Evolutionary conservation across 2,329 filamentous ascomycete species (phyloP).

Genomic region (Paecilomyces variotii): DNA sequence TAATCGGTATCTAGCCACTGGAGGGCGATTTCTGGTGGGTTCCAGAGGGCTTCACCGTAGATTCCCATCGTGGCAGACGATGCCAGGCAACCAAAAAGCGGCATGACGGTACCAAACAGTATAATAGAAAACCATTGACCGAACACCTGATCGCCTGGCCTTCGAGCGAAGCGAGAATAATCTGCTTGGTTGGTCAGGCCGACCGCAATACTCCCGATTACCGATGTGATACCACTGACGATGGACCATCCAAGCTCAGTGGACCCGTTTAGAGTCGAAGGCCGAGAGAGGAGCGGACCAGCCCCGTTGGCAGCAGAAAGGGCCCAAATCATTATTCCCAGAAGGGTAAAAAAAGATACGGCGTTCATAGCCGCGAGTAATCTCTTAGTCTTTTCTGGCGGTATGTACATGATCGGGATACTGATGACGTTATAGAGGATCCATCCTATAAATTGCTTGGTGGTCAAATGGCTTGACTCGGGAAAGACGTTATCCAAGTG

Average conservation of each 20-base stretch:
- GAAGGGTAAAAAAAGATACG: slow-evolving; percentile 15
- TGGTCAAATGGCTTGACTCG: slow-evolving; percentile 25
- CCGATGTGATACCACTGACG: slow-evolving; percentile 32
- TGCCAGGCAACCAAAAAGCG: slow-evolving; percentile 32
- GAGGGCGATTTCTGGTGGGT: slow-evolving; percentile 35
- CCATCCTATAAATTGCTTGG: slow-evolving; percentile 27
- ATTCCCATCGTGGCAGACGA: slow-evolving; percentile 23
- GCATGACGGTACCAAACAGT: slow-evolving; percentile 32
- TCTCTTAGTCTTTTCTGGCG: slow-evolving; percentile 27
- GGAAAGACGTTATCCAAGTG: slow-evolving; percentile 28
- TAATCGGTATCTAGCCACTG: slow-evolving; percentile 27
- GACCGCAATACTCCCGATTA: slow-evolving; percentile 38
- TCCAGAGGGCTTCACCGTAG: slow-evolving; percentile 34
- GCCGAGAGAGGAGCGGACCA: slow-evolving; percentile 18
- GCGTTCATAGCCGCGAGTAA: slow-evolving; percentile 20
- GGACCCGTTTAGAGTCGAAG: not conserved
- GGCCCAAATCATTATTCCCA: slow-evolving; percentile 25
- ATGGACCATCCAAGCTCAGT: slow-evolving; percentile 29
- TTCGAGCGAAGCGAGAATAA: slow-evolving; percentile 36
- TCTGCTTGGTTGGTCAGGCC: slow-evolving; percentile 41
- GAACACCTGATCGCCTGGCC: slow-evolving; percentile 34
- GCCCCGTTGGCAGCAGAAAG: slow-evolving; percentile 23
- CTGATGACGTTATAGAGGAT: slow-evolving; percentile 30
- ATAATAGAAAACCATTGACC: slow-evolving; percentile 33
- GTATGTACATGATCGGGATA: slow-evolving; percentile 37